Base-by-base conservation (phyloP, 2,329 filamentous ascomycete species). In the Penicillium sp. region DNA sequence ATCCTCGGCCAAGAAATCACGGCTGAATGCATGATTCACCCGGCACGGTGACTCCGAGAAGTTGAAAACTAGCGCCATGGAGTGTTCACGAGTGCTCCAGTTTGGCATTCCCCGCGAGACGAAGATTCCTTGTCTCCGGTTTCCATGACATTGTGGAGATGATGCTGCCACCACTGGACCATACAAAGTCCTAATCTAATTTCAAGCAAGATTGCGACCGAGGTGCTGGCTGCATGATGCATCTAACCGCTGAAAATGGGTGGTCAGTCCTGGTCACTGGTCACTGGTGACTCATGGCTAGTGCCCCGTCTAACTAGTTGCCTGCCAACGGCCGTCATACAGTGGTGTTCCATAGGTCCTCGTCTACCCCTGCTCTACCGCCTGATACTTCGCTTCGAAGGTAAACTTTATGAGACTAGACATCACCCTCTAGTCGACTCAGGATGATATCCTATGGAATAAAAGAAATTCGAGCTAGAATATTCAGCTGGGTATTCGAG, bases 11-110 rank as follows among this genome's bases (percentile, higher is more conserved):
- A 57, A 55, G 57, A 57, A 38, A 52, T n/a, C 28, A 50, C 56
- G 37, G 52, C 57, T 60, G 53, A 54, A 28, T 41, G 41, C 15
- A 54, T 38, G 17, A 10, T 31, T n/a, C 17, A 48, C 55, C 48
- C 51, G 57, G 57, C 59, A 62, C 56, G 57, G 45, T 55, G 14
- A 55, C 34, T 59, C 58, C 61, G 58, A 56, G 48, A 31, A 6
- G 31, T 5, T 31, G 7, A 10, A 17, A 17, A 47, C 7, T 3
- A 6, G 14, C 45, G n/a, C 22, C 42, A 45, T 45, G 42, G 42
- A 25, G 42, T n/a, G n/a, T 15, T 28, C 22, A n/a, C 22, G 42
- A 45, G 42, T 15, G 14, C 42, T 45, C 14, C 22, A 25, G 25
- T 6, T n/a, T 28, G 42, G 28, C 42, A 28, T 45, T 45, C 15